Percentiles rank a stretch among this genome's conserved stretches.
Conservation (phyloP, 164 flowering plant species). For the Platanus orientalis region DNA sequence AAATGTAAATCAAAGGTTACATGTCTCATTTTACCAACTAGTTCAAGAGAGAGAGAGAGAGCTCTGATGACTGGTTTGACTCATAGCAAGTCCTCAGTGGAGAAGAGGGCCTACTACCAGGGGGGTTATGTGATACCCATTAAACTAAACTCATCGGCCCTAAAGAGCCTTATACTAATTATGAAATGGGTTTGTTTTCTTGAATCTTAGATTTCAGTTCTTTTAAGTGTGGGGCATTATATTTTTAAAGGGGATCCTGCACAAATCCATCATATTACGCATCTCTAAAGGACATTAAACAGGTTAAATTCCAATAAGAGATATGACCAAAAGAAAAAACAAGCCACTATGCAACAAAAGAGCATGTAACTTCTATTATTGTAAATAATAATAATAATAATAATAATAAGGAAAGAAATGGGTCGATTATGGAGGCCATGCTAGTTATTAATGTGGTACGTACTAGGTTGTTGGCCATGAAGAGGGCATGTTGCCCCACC, state of each 20-base stretch:
- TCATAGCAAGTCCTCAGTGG: neutral
- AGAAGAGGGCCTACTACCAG: neutral
- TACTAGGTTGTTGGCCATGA: slow-evolving; percentile 1
- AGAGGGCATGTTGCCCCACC: neutral
- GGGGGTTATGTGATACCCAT: neutral
- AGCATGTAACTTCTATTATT: neutral
- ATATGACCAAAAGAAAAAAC: neutral
- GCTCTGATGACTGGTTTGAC: neutral
- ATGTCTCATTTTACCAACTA: too few species aligned
- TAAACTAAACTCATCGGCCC: neutral
- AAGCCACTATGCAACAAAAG: neutral
- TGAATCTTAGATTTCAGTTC: neutral
- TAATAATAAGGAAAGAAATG: neutral
- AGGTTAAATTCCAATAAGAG: neutral
- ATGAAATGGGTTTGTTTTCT: neutral
- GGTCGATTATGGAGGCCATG: neutral
- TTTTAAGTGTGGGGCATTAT: neutral
- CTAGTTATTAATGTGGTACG: neutral
- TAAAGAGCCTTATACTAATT: neutral
- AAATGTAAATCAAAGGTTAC: too few species aligned
- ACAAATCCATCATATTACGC: neutral
- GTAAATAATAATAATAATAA: too few species aligned
- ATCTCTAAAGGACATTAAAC: neutral
- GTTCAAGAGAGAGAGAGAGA: neutral
- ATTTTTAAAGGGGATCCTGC: neutral